phyloP scores from a whole-genome alignment of 2,329 filamentous ascomycete species.

The Ramichloridium luteum region DNA sequence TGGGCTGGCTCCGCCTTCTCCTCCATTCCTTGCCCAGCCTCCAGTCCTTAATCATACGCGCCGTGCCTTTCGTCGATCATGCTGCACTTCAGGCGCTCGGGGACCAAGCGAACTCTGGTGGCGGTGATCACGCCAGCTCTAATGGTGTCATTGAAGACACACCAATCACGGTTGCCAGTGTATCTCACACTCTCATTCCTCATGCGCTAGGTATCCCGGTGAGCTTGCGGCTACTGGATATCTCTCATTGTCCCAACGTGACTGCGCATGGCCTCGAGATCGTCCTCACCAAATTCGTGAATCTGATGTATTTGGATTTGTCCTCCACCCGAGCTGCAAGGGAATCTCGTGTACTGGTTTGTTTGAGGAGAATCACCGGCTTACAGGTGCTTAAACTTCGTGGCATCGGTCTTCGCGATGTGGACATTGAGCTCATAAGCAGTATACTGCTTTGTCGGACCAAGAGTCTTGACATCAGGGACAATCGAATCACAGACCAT shows the following conservation, averaged over 20 bases:
- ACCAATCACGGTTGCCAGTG: conserved; percentile 21
- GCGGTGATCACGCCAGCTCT: conserved; percentile 11
- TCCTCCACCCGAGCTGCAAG: conserved; percentile 32
- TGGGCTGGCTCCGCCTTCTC: conserved; percentile 48
- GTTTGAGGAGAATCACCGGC: conserved; percentile 35
- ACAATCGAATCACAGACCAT: conserved; percentile 46
- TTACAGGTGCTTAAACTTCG: conserved; percentile 47
- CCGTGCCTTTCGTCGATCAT: conserved; percentile 51
- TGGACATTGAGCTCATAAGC: conserved; percentile 31
- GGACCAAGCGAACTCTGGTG: conserved; percentile 16
- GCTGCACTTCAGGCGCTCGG: conserved; percentile 39
- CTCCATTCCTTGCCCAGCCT: conserved; percentile 46
- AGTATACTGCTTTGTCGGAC: conserved; percentile 39
- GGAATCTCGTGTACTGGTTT: conserved; percentile 31
- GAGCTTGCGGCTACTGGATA: conserved; percentile 43
- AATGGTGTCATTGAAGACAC: conserved; percentile 18
- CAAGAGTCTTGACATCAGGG: conserved; percentile 43
- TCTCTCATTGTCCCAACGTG: conserved; percentile 45
- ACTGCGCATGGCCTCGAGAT: conserved; percentile 42
- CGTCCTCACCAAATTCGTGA: conserved; percentile 41
- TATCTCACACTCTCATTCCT: conserved; percentile 11
- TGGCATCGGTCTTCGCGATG: conserved; percentile 41
- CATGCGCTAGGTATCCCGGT: conserved; percentile 24
- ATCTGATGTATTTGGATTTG: conserved; percentile 46
- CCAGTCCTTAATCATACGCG: conserved; percentile 47